Percentiles rank a stretch among this genome's conserved stretches.
Evolutionary conservation across 192 early-diverging fungal genomes (phyloP).

Genomic region (Dispira simplex): DNA sequence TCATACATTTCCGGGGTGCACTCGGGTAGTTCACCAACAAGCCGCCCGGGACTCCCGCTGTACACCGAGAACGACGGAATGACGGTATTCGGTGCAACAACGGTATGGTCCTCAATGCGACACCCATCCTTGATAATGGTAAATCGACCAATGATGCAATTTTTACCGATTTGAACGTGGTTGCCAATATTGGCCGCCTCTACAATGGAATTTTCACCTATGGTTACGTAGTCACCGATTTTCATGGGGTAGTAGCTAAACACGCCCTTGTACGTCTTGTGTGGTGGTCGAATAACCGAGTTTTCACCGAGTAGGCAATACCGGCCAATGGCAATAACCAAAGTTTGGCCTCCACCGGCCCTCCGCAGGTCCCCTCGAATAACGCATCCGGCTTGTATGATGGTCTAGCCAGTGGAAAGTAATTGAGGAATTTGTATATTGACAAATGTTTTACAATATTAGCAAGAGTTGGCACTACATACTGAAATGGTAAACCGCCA

Average conservation of each 20-base stretch:
- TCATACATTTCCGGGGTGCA: slow-evolving; percentile 73
- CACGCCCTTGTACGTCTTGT: slow-evolving; percentile 77
- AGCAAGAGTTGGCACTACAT: background rate
- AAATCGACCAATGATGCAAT: slow-evolving; percentile 90
- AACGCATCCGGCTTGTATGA: slow-evolving; percentile 80
- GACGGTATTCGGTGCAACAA: slow-evolving; percentile 82
- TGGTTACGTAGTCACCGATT: slow-evolving; percentile 83
- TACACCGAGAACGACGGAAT: slow-evolving; percentile 88
- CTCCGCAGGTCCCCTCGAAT: slow-evolving; percentile 89
- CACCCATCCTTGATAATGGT: slow-evolving; percentile 92
- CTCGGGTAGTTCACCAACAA: slow-evolving; percentile 65
- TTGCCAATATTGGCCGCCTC: slow-evolving; percentile 88
- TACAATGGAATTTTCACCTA: slow-evolving; percentile 76
- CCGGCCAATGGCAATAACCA: slow-evolving; percentile 79
- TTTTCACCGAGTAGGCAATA: slow-evolving; percentile 68
- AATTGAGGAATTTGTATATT: no score
- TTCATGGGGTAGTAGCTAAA: slow-evolving; percentile 98
- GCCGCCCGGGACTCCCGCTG: slow-evolving; percentile 59
- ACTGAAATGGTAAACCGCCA: background rate
- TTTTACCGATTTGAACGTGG: slow-evolving; percentile 78
- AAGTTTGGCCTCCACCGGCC: slow-evolving; percentile 71
- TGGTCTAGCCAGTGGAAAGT: slow-evolving; percentile 38
- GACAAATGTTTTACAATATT: background rate
- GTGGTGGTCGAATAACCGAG: slow-evolving; percentile 81
- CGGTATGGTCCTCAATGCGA: slow-evolving; percentile 75